Conservation (phyloP, 805 yeast species). For the Pichia ethanolica region DNA sequence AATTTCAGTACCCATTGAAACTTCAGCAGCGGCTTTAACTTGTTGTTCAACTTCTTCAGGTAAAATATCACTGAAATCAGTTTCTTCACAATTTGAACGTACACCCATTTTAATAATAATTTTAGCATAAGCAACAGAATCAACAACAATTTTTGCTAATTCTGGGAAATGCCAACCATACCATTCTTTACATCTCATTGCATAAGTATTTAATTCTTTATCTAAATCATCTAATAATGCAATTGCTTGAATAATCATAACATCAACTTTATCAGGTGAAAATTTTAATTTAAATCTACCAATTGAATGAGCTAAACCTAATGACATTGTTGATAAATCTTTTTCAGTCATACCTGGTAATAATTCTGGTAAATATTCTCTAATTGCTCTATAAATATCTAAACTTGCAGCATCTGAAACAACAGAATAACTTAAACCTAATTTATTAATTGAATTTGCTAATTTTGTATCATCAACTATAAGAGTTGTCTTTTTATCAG, state of each 20-base stretch:
- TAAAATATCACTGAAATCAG: conserved; percentile 82
- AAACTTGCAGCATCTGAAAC: conserved; percentile 92
- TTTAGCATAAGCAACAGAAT: conserved; percentile 94
- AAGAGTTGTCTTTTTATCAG: conserved; percentile 77
- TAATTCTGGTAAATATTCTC: conserved; percentile 88
- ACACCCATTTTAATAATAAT: conserved; percentile 90
- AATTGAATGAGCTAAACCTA: conserved; percentile 96
- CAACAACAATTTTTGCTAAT: conserved; percentile 92
- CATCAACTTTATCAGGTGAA: conserved; percentile 96
- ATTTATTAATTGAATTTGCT: conserved; percentile 92
- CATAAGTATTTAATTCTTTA: conserved; percentile 95
- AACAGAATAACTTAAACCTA: conserved; percentile 80
- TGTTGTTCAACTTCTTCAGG: conserved; percentile 92
- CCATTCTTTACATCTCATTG: conserved; percentile 99
- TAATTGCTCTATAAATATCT: conserved; percentile 91
- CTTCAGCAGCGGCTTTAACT: conserved; percentile 94
- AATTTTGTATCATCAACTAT: conserved; percentile 93
- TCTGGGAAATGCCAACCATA: conserved; percentile 99
- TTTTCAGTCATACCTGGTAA: conserved; percentile 87
- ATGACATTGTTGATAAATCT: conserved; percentile 87
- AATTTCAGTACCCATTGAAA: conserved; percentile 99
- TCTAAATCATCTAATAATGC: conserved; percentile 94
- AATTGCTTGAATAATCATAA: conserved; percentile 98
- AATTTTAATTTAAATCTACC: conserved; percentile 98
- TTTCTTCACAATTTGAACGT: conserved; percentile 82